These are phyloP conservation scores for Sapria himalayana DNA, from an alignment of 345 rosid genomes.

Conservation along the genomic window DNA sequence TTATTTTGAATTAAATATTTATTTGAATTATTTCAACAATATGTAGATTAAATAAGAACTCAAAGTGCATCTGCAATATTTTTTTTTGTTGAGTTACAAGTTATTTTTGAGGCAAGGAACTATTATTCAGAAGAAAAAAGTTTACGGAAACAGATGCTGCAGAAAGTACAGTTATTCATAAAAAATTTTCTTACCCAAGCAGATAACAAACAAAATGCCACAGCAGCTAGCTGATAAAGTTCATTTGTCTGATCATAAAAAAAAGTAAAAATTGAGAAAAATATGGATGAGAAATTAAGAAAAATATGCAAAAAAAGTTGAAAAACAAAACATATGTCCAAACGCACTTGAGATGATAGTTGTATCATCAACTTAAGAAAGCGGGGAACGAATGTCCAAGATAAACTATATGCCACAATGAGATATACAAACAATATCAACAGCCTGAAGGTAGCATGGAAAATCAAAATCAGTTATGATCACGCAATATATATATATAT, in stretches of 20 bases:
- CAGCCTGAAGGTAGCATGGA: constrained; percentile 31
- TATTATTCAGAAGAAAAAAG: not conserved
- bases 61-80: no score
- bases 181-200: constrained; percentile 62
- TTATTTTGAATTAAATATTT: no score
- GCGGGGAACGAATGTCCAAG: constrained; percentile 95
- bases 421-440: constrained; percentile 64
- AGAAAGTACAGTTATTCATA: not conserved
- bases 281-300: not conserved
- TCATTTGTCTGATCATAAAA: constrained; percentile 61
- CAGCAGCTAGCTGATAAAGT: constrained; percentile 95
- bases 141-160: not conserved
- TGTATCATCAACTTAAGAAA: constrained; percentile 90
- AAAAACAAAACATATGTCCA: not conserved
- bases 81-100: no score
- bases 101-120: not conserved
- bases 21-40: no score
- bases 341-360: constrained; percentile 89
- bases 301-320: not conserved
- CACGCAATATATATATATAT: no score
- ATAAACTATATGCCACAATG: constrained; percentile 45
- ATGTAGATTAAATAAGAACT: no score
- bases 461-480: not conserved
- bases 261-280: constrained; percentile 3
- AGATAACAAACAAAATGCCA: constrained; percentile 93